These are phyloP conservation scores for Oldenlandia corymbosa DNA, from an alignment of 257 asterid genomes.

Conservation along the genomic window DNA sequence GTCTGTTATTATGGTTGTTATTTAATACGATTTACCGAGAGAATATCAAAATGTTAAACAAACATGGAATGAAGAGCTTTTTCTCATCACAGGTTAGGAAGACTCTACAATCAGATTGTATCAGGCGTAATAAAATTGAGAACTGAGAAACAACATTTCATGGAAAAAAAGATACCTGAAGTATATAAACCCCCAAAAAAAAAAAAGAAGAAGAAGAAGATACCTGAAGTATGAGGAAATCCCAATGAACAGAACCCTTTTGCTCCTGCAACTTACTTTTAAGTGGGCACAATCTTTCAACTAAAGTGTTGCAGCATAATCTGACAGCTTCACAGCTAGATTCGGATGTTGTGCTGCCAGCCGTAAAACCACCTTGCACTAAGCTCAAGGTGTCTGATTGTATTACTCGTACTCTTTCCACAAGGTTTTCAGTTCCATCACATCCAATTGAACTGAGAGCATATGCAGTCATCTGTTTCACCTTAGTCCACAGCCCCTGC, in stretches of 20 bases:
- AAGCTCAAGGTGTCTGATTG: conserved; percentile 69
- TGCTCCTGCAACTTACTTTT: conserved; percentile 43
- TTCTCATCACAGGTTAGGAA: no score
- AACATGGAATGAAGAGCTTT: no score
- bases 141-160: no score
- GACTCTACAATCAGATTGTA: no score
- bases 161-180: no score
- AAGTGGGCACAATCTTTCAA: conserved; percentile 46
- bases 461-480: conserved; percentile 56
- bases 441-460: conserved; percentile 47
- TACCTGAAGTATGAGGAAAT: conserved; percentile 50
- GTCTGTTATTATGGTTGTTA: no score
- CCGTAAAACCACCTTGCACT: conserved; percentile 64
- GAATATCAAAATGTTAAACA: no score
- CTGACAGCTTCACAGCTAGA: conserved; percentile 74
- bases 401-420: conserved; percentile 57
- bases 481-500: conserved; percentile 84
- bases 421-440: conserved; percentile 38
- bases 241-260: conserved; percentile 51
- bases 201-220: no score
- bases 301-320: conserved; percentile 56
- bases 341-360: conserved; percentile 77
- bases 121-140: no score
- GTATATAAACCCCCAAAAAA: no score
- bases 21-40: not conserved